phyloP scores from a whole-genome alignment of 1,139 yeast species.

The Scheffersomyces stambukii region DNA sequence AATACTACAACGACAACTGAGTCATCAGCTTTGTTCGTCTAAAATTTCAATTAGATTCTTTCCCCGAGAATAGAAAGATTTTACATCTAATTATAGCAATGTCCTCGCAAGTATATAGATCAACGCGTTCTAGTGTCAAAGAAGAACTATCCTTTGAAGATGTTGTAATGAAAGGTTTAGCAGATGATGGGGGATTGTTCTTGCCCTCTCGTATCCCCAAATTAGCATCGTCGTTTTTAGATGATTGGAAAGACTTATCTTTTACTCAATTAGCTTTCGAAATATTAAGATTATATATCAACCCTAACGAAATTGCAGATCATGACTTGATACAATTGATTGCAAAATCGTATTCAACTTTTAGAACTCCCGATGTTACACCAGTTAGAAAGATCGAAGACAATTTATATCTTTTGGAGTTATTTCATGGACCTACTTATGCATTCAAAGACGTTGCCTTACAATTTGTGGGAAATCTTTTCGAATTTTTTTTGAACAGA shows the following conservation, averaged over 20 bases:
- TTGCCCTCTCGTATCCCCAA: conserved; percentile 80
- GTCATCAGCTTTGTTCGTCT: no score
- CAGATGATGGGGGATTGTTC: conserved; percentile 93
- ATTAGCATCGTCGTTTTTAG: conserved; percentile 55
- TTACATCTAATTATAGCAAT: not conserved
- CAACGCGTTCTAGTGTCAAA: conserved; percentile 66
- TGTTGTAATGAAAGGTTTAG: conserved; percentile 90
- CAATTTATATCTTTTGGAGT: conserved; percentile 72
- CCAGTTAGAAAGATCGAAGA: conserved; percentile 65
- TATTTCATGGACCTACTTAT: conserved; percentile 98
- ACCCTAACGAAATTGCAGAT: conserved; percentile 64
- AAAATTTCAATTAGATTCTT: no score
- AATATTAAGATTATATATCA: conserved; percentile 76
- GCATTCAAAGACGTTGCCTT: conserved; percentile 98
- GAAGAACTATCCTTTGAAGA: conserved; percentile 77
- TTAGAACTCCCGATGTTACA: conserved; percentile 80
- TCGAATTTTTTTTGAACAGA: conserved; percentile 84
- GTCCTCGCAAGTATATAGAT: conserved; percentile 64
- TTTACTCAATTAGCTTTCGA: conserved; percentile 86
- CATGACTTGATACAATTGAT: conserved; percentile 63
- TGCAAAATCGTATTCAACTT: conserved; percentile 76
- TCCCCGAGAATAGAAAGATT: conserved; percentile 19
- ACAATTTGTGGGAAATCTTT: conserved; percentile 94
- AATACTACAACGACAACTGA: no score
- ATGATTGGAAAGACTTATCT: conserved; percentile 66